phyloP scores from a whole-genome alignment of 1,139 yeast genomes.

The Saccharomyces hybrid region DNA sequence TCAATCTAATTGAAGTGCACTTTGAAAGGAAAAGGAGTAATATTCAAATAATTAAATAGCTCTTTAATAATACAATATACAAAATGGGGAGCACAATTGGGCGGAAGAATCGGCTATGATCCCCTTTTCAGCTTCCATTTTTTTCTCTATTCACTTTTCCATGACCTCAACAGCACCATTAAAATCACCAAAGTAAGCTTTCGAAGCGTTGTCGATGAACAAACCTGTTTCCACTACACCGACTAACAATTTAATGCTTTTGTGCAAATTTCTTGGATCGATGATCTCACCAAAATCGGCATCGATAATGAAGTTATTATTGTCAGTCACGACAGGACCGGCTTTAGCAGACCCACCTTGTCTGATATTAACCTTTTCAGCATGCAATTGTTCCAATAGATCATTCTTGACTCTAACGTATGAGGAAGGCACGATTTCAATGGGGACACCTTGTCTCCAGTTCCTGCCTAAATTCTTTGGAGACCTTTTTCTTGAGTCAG shows the following conservation, averaged over 20 bases:
- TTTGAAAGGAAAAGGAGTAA: background rate
- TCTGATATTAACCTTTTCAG: slow-evolving; percentile 51
- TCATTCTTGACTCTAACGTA: slow-evolving; percentile 69
- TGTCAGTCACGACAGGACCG: slow-evolving; percentile 95
- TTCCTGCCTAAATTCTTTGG: slow-evolving; percentile 57
- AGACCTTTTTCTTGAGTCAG: slow-evolving; percentile 81
- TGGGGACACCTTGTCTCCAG: slow-evolving; percentile 92
- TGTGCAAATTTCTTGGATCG: slow-evolving; percentile 55
- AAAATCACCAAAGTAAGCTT: slow-evolving; percentile 83
- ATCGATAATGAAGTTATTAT: slow-evolving; percentile 87
- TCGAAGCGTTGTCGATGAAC: slow-evolving; percentile 61
- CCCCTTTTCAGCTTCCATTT: background rate
- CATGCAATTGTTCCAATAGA: slow-evolving; percentile 49
- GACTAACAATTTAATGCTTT: slow-evolving; percentile 61
- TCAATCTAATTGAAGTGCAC: background rate
- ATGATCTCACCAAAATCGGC: slow-evolving; percentile 81
- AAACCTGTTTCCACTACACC: slow-evolving; percentile 98
- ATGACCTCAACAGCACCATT: slow-evolving; percentile 50
- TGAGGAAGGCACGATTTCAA: slow-evolving; percentile 89
- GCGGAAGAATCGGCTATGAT: no score
- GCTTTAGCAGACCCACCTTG: slow-evolving; percentile 91
- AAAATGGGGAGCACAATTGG: background rate
- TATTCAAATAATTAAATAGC: background rate
- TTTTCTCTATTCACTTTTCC: slow-evolving; percentile 15
- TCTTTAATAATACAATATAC: background rate